Base-by-base conservation (phyloP, 495 filamentous ascomycete genomes). In the Aspergillus egyptiacus region DNA sequence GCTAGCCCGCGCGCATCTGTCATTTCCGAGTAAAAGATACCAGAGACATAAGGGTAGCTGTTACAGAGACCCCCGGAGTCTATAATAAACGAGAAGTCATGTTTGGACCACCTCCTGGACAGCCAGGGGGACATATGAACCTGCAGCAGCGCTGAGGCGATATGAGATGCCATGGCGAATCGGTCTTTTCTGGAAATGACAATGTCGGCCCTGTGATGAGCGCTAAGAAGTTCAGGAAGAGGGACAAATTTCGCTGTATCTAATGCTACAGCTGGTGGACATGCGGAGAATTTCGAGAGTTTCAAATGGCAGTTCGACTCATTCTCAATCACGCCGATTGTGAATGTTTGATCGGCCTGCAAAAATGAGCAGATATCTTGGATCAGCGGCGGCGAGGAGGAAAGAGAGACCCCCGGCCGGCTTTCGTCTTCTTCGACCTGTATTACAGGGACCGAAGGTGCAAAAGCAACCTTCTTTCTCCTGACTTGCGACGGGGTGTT, bases 71-170 rank as follows among this genome's bases (percentile, higher is more conserved):
- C n/a, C 3, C 24, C 17, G 8, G 39, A 30, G 4, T 31, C 13
- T 15, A 19, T 17, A 17, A 43, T 23, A n/a, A 43, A 43, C 30
- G 13, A 43, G 39, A 43, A 43, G 10, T 43, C 39, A 15, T n/a
- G 1, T 31, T 43, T 43, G 15, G 24, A 43, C 39, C 39, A 43
- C 25, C 4, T 30, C 1, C 9, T 18, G 8, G 23, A 30, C 3
- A 43, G 39, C 25, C 39, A 43, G 5, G 39, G 25, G 17, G 39
- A 43, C 15, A 27, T 28, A 17, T 43, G 39, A 4, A 13, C 25
- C 13, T 43, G 39, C 0, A 43, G 39, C 0, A 43, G 39, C 5
- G 25, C 23, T 3, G 39, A 43, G 2, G 25, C 24, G 14, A 43
- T n/a, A 18, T 43, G 23, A 10, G 25, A 30, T 13, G 39, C 23